Evolutionary conservation across 257 asterid species (phyloP), one percentile per base, ranked within the genome.

Genomic region (Linaria vulgaris): DNA sequence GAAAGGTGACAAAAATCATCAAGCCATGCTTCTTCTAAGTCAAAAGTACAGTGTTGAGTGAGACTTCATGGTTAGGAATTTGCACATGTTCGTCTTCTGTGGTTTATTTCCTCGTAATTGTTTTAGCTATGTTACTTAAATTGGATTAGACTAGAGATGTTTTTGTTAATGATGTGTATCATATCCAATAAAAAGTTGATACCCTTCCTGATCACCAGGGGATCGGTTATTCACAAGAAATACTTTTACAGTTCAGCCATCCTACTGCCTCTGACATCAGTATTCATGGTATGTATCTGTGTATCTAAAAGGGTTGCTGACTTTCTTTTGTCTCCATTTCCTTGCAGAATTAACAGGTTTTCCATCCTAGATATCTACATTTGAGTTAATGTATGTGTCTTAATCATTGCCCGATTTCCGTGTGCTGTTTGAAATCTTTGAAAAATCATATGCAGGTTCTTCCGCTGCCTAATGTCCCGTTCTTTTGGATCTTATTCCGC

Each of bases 401-500:
- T 12, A 51, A 44, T 19, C 9, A 21, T 21, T 25, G 64, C 34
- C 24, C 39, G 59, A 21, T 49, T 63, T 54, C 16, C 9, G 24
- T 14, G n/a, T 50, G 50, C 37, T 41, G 63, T 6, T 56, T 52
- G 24, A 60, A 19, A 48, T 72, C 57, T 31, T 47, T 64, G 61
- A 52, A 47, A 56, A 52, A 74, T 44, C n/a, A 38, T 21, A 6
- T 48, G 61, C 81, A 92, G 99, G 85, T 90, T 73, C 95, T 90
- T 71, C 99, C 99, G 16, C 82, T 94, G 85, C 99, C 99, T 69
- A 94, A 94, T 74, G 78, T 94, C 56, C 92, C 95, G 25, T 94
- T 94, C 90, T 94, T 90, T 74, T 94, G 99, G 99, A 56, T 84
- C 78, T 80, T 85, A 67, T 94, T 85, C 79, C 97, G 99, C 9